Evolutionary conservation across 495 filamentous ascomycete genomes (phyloP).

Genomic region (Tuber brumale): DNA sequence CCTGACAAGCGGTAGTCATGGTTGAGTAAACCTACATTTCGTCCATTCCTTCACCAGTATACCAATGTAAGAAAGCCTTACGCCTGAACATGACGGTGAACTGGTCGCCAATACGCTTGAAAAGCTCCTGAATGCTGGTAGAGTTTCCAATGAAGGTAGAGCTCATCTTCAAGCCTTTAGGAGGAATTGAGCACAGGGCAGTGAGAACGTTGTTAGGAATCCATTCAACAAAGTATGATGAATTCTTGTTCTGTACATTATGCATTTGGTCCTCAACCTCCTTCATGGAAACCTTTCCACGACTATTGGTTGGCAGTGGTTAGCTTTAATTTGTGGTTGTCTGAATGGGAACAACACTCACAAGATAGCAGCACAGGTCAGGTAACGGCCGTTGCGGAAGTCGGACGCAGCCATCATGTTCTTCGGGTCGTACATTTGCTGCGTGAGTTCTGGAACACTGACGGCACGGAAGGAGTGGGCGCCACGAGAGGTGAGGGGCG

Average conservation of each 20-base stretch:
- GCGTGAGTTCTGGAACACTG: constrained; percentile 95
- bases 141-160: constrained; percentile 99
- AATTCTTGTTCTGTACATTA: constrained; percentile 99
- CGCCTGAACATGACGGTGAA: constrained; percentile 99
- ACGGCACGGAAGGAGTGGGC: constrained; percentile 94
- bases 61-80: constrained; percentile 99
- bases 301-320: constrained; percentile 53
- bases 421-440: constrained; percentile 99
- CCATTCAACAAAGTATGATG: constrained; percentile 99
- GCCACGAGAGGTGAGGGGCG: constrained; percentile 94
- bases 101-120: constrained; percentile 99
- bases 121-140: constrained; percentile 99
- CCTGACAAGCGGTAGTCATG: not conserved
- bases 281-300: constrained; percentile 99
- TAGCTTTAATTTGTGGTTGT: constrained; percentile 12
- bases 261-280: constrained; percentile 99
- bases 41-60: constrained; percentile 99
- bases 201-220: constrained; percentile 99
- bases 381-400: constrained; percentile 99
- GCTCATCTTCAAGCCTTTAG: constrained; percentile 97
- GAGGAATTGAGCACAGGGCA: constrained; percentile 97
- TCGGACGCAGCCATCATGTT: constrained; percentile 99
- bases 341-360: constrained; percentile 21
- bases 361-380: constrained; percentile 99
- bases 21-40: constrained; percentile 61